A percentile compares a stretch with the other conserved stretches of the same genome.
Evolutionary conservation across 2,329 filamentous ascomycete species (phyloP).

Genomic region (Aspergillus pseudotamarii): DNA sequence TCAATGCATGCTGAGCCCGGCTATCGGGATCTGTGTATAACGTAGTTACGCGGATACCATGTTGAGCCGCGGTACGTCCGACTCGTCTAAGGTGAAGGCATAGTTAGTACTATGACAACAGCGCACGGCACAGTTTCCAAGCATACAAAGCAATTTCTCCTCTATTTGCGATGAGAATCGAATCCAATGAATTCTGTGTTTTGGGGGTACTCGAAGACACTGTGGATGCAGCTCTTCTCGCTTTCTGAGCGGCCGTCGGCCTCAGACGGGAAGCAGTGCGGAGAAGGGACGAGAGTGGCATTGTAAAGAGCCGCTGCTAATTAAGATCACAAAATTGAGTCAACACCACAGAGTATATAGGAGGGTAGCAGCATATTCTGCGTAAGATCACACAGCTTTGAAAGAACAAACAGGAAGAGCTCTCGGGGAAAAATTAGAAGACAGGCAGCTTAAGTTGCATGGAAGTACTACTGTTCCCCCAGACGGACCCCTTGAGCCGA

Average conservation of each 20-base stretch:
- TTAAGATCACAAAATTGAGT: conserved; percentile 5
- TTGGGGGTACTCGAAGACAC: conserved; percentile 26
- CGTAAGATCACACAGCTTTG: background rate
- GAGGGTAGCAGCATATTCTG: conserved; percentile 16
- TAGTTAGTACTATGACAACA: conserved; percentile 10
- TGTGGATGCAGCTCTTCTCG: conserved; percentile 34
- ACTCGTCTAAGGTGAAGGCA: conserved; percentile 62
- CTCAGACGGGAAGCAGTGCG: conserved; percentile 41
- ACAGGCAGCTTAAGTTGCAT: conserved; percentile 12
- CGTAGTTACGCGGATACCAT: conserved; percentile 91
- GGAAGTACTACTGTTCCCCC: background rate
- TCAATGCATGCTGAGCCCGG: conserved; percentile 81
- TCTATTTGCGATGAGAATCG: conserved; percentile 92
- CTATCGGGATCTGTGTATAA: conserved; percentile 94
- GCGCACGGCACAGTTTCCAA: background rate
- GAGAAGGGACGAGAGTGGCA: conserved; percentile 44
- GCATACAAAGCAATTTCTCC: conserved; percentile 85
- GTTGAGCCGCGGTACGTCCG: conserved; percentile 79
- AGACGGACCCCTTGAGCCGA: conserved; percentile 32
- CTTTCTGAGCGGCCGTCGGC: conserved; percentile 32
- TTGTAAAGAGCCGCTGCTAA: conserved; percentile 19
- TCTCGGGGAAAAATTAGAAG: conserved; percentile 3
- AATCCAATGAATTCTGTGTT: conserved; percentile 56
- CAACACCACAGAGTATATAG: conserved; percentile 13
- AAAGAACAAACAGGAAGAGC: background rate